These are phyloP conservation scores for Rhodotorula sp. DNA, from an alignment of 1,284 basidiomycete species.

Conservation along the genomic window DNA sequence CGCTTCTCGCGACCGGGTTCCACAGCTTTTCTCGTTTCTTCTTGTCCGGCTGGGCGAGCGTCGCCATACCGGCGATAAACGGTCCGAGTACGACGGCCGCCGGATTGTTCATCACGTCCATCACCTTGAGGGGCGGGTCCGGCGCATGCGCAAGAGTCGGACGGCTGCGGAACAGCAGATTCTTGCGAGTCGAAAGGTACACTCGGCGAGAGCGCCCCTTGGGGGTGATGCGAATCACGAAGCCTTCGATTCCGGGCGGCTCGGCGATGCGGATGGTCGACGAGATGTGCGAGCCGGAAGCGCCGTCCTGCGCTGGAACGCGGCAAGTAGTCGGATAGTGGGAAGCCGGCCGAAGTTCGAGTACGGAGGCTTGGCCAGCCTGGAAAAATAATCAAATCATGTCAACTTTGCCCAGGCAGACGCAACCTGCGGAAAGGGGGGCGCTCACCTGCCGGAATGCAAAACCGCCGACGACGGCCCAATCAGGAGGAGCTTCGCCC, in stretches of 20 bases:
- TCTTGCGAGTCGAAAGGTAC: conserved; percentile 35
- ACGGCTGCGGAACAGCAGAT: conserved; percentile 31
- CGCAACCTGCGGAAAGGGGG: background rate
- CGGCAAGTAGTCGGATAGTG: conserved; percentile 41
- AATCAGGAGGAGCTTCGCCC: conserved; percentile 16
- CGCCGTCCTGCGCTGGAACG: conserved; percentile 2
- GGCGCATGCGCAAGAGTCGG: conserved; percentile 31
- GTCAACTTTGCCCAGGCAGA: background rate
- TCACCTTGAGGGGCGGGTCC: conserved; percentile 20
- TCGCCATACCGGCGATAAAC: conserved; percentile 29
- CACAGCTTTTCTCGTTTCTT: conserved; percentile 17
- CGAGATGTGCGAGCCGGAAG: background rate
- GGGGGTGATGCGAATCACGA: conserved; percentile 31
- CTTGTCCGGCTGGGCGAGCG: conserved; percentile 17
- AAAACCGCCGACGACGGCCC: conserved; percentile 25
- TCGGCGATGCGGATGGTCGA: conserved; percentile 29
- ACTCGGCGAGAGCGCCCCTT: conserved; percentile 29
- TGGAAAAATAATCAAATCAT: no score
- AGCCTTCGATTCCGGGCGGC: conserved; percentile 42
- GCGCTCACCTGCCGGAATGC: conserved; percentile 27
- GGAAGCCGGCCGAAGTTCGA: conserved; percentile 33
- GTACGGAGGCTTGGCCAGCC: conserved; percentile 9
- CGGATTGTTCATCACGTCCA: conserved; percentile 24
- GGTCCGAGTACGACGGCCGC: conserved; percentile 35
- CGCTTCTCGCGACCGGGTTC: background rate